phyloP scores from a whole-genome alignment of 2,329 filamentous ascomycete genomes.

The Chaetomium sp. region DNA sequence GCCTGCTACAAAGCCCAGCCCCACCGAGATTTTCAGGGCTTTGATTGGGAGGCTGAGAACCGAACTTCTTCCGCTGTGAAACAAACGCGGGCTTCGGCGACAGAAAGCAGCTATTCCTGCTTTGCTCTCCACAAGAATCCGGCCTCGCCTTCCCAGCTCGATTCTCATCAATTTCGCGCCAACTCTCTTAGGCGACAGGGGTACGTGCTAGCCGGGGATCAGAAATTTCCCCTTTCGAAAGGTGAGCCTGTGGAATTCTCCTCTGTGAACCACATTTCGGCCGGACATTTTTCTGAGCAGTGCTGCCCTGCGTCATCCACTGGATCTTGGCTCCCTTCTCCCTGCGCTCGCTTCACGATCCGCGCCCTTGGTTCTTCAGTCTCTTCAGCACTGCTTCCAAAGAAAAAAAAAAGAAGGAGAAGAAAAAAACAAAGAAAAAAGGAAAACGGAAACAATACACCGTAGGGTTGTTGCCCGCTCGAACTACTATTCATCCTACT shows the following conservation, averaged over 20 bases:
- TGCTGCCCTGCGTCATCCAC: constrained; percentile 25
- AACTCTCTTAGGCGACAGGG: constrained; percentile 17
- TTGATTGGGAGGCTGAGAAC: constrained; percentile 13
- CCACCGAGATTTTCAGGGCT: not conserved
- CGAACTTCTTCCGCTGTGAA: constrained; percentile 22
- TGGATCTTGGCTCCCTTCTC: constrained; percentile 19
- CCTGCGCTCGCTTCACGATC: constrained; percentile 4
- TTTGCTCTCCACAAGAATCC: constrained; percentile 26
- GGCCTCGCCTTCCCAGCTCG: constrained; percentile 19
- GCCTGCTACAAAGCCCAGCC: not conserved
- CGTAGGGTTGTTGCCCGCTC: not conserved
- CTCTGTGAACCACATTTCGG: constrained; percentile 22
- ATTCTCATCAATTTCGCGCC: constrained; percentile 14
- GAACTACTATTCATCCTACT: no score
- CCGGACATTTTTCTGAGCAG: constrained; percentile 1
- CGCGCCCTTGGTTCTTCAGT: constrained; percentile 3
- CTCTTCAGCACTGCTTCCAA: not conserved
- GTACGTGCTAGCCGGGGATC: constrained; percentile 12
- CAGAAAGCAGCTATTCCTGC: constrained; percentile 14
- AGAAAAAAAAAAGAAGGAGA: not conserved
- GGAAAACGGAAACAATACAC: not conserved
- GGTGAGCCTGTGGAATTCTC: constrained; percentile 32
- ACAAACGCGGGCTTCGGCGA: constrained; percentile 14
- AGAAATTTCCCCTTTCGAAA: constrained; percentile 21
- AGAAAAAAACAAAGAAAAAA: not conserved